Percentiles rank a stretch among this genome's conserved stretches.
These are phyloP conservation scores for Boletellus deceptivus DNA, from an alignment of 1,284 basidiomycete species.

Conservation along the genomic window DNA sequence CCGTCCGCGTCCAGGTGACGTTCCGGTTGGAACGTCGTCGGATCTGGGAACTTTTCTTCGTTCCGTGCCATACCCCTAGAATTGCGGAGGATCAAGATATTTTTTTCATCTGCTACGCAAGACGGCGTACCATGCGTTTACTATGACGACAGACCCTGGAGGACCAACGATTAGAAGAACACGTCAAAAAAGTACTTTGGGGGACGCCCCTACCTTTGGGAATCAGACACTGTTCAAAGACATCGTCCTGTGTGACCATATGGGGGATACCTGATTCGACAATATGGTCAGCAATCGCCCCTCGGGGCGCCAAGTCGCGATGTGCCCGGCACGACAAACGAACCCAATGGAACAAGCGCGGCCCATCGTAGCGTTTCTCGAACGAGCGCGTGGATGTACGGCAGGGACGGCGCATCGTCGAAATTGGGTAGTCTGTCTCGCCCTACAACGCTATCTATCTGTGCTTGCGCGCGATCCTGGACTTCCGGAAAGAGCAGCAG, in stretches of 20 bases:
- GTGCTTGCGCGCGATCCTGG: conserved; percentile 24
- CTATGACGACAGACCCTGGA: conserved; percentile 21
- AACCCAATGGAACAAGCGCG: conserved; percentile 25
- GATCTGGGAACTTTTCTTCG: conserved; percentile 25
- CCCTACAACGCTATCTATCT: conserved; percentile 26
- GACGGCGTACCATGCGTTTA: conserved; percentile 21
- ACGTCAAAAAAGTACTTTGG: neutral
- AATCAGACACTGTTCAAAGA: conserved; percentile 26
- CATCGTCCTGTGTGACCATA: conserved; percentile 21
- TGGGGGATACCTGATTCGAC: conserved; percentile 19
- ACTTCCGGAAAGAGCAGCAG: conserved; percentile 25
- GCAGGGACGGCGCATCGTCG: conserved; percentile 19
- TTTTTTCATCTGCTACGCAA: neutral
- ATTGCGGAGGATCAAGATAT: neutral
- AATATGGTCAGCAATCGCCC: neutral
- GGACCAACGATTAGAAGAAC: no score
- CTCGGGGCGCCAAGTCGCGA: no score
- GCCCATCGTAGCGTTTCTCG: conserved; percentile 27
- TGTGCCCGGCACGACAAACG: neutral
- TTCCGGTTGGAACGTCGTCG: conserved; percentile 23
- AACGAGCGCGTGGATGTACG: conserved; percentile 30
- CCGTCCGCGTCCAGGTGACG: conserved; percentile 20
- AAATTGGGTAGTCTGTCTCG: conserved; percentile 21
- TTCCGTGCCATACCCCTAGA: conserved; percentile 24
- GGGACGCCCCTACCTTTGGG: conserved; percentile 22